Conservation (phyloP, 306 rosid species). For the Pterocarpus santalinus region DNA sequence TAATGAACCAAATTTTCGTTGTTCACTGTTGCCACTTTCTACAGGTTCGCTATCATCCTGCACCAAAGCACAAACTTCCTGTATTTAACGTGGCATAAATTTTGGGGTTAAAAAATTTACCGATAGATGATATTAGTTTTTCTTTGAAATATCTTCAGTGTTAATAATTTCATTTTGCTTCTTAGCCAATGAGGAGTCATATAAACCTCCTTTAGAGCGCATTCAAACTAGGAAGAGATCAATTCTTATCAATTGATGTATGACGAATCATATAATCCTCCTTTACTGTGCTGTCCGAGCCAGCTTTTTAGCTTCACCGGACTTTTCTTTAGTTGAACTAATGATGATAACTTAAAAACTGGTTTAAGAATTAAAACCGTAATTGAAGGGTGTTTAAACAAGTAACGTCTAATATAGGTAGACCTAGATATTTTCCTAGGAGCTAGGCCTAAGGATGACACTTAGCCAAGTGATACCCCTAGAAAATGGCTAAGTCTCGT, state of each 20-base stretch:
- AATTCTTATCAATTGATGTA: slow-evolving; percentile 82
- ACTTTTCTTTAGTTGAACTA: slow-evolving; percentile 31
- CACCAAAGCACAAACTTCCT: slow-evolving; percentile 88
- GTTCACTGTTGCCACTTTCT: neutral
- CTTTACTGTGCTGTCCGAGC: slow-evolving; percentile 56
- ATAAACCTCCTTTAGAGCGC: slow-evolving; percentile 91
- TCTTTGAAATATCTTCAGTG: slow-evolving; percentile 30
- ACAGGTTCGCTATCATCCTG: slow-evolving; percentile 49
- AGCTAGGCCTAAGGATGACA: too few species aligned
- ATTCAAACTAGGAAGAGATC: slow-evolving; percentile 93
- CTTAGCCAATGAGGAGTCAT: slow-evolving; percentile 91
- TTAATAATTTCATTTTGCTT: slow-evolving; percentile 20
- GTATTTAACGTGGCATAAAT: slow-evolving; percentile 43
- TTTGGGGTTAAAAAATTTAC: slow-evolving; percentile 30
- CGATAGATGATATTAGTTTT: slow-evolving; percentile 13
- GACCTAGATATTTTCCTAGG: too few species aligned
- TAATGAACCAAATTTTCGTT: neutral
- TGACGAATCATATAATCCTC: slow-evolving; percentile 85
- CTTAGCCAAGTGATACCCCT: too few species aligned
- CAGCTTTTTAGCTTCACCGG: neutral
- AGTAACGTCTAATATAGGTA: too few species aligned
- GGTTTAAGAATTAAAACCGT: too few species aligned
- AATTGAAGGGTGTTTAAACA: too few species aligned
- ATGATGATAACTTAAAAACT: too few species aligned
- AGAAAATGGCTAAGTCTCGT: too few species aligned